These are phyloP conservation scores for Botrytis medusae DNA, from an alignment of 2,329 filamentous ascomycete genomes.

Conservation along the genomic window DNA sequence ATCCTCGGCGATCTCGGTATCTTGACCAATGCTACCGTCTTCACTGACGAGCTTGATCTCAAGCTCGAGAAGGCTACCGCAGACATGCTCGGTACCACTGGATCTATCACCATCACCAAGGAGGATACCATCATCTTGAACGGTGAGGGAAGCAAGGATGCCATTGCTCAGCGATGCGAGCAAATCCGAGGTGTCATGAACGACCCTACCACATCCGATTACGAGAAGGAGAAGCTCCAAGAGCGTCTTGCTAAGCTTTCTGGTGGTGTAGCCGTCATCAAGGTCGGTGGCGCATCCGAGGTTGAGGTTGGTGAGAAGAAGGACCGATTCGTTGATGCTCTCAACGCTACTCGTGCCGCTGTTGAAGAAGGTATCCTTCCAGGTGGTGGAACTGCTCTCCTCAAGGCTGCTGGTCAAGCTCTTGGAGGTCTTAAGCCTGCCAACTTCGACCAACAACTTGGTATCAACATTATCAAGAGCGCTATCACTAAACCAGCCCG, in stretches of 20 bases:
- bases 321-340: conserved; percentile 96
- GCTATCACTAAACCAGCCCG: conserved; percentile 94
- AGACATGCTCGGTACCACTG: conserved; percentile 95
- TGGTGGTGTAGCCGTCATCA: conserved; percentile 98
- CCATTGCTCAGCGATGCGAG: conserved; percentile 92
- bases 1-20: conserved; percentile 96
- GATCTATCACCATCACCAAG: conserved; percentile 99
- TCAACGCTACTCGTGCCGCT: conserved; percentile 96
- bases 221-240: conserved; percentile 99
- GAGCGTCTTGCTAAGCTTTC: conserved; percentile 99
- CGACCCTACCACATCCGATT: conserved; percentile 93
- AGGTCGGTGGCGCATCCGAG: conserved; percentile 95
- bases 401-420: conserved; percentile 93
- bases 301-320: conserved; percentile 99
- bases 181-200: conserved; percentile 97
- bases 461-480: conserved; percentile 95
- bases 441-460: conserved; percentile 99
- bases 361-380: conserved; percentile 99
- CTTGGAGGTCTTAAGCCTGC: conserved; percentile 76
- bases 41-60: conserved; percentile 96
- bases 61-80: conserved; percentile 98
- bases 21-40: conserved; percentile 95
- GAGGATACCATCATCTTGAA: conserved; percentile 99
- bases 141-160: conserved; percentile 92
- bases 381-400: conserved; percentile 94